Evolutionary conservation across 1,284 basidiomycete genomes (phyloP), one percentile per base, ranked within the genome.

Genomic region (Calocybe gambosa): DNA sequence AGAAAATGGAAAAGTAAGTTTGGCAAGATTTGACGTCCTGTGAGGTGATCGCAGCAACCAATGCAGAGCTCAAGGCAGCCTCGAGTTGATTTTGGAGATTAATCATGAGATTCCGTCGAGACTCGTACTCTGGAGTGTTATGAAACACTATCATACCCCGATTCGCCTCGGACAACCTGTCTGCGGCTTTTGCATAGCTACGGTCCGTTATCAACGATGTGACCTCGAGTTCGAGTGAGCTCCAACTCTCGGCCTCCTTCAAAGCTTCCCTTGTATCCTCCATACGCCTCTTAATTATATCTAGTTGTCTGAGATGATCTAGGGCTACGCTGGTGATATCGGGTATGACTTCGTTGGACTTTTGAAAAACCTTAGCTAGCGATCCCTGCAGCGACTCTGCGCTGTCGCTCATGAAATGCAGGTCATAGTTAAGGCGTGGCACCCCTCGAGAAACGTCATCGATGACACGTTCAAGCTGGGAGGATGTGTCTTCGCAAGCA

Each of bases 31-130:
- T 69, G 36, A 85, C 74, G 61, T 95, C 89, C 52, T 82, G 78
- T 3, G 76, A 72, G 50, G 80, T 85, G 61, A 94, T 85, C 1
- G 89, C 87, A 29, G 86, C 82, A 23, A 91, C 85, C 45, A 97
- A 73, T 1, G 89, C 89, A 8, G 89, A 84, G 56, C 88, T 91
- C 38, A 95, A 75, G 2, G 85, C 82, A 0, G 89, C 89, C 68
- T 97, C 93, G 33, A 97, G 79, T 62, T 94, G 88, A 61, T 97
- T 96, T 62, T 95, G 92, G 20, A 97, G 73, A 52, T 83, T 90
- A 50, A 92, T 80, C 78, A 97, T 82, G 29, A 97, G 71, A 2
- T 80, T 76, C 34, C 89, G 78, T 20, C 92, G 78, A 29, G 77
- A 80, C 60, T 96, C 93, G 62, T 89, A 93, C 65, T 94, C 90